Evolutionary conservation across 345 rosid genomes (phyloP).

Genomic region (Excoecaria agallocha): DNA sequence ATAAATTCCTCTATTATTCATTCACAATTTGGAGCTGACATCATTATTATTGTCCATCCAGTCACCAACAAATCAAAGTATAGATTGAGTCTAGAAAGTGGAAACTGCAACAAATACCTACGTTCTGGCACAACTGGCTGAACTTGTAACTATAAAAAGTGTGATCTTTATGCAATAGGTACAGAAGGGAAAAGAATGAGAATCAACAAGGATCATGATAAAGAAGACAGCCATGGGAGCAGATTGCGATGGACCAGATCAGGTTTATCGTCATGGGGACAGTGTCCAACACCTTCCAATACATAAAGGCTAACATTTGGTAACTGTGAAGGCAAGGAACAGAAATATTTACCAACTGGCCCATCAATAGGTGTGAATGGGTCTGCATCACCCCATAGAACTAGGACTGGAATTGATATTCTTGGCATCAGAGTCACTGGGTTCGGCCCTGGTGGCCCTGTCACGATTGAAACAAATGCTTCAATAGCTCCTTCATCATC

Average conservation of each 20-base stretch:
- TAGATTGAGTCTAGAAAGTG: too few relatives aligned
- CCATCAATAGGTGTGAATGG: conserved; percentile 84
- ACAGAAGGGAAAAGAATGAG: too few relatives aligned
- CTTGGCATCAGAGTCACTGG: conserved; percentile 61
- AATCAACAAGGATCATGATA: too few relatives aligned
- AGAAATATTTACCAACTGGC: conserved; percentile 79
- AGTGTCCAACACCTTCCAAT: conserved; percentile 79
- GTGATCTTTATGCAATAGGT: too few relatives aligned
- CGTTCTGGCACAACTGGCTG: too few relatives aligned
- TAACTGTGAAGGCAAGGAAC: conserved; percentile 49
- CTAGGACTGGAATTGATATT: conserved; percentile 54
- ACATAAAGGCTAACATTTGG: conserved; percentile 60
- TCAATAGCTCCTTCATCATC: conserved; percentile 79
- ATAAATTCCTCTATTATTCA: too few relatives aligned
- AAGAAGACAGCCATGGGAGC: conserved; percentile 68
- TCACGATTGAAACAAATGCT: conserved; percentile 78
- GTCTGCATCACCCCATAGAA: conserved; percentile 85
- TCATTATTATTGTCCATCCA: too few relatives aligned
- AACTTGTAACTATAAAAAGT: too few relatives aligned
- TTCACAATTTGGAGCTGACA: too few relatives aligned
- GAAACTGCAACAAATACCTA: too few relatives aligned
- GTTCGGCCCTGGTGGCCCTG: conserved; percentile 95
- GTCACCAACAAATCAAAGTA: too few relatives aligned
- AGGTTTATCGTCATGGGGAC: conserved; percentile 88
- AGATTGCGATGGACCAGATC: conserved; percentile 64